Evolutionary conservation across 192 early-diverging fungal species (phyloP), one percentile per base, ranked within the genome.

Genomic region (Pilaira anomala): DNA sequence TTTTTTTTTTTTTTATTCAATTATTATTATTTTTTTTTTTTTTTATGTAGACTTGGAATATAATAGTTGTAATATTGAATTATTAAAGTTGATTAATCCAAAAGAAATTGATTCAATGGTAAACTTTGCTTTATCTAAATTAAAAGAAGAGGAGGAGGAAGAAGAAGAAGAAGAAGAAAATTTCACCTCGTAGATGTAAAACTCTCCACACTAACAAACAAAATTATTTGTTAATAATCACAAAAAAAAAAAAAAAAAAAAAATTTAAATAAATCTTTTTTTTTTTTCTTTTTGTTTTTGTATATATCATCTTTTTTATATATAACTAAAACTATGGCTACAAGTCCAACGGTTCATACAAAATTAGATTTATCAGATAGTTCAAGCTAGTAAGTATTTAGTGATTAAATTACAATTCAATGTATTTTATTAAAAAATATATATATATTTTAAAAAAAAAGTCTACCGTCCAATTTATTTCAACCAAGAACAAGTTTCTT

Each of bases 361-460:
- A 61, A 48, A 61, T 25, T 61, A 13, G 59, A 61, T 29, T 26
- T 61, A 33, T 61, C 59, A 8, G 59, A 61, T 33, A 46, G 59
- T 13, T 8, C 44, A 11, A 24, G 18, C 11, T 29, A 28, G 59
- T 61, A 48, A 61, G 59, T 48, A 48, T 6, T 25, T 28, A 8
- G 22, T 13, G 40, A 16, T 1, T 22, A 25, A 7, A 3, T n/a
- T 28, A 6, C 14, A 21, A 49, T 9, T 45, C n/a, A 44, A 13
- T 4, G 2, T 40, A 16, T 42, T 2, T 44, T 13, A 33, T 59
- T 59, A 9, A 24, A 3, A 18, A 21, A 16, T 24, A n/a, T 5
- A 44, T 44, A 12, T 26, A 18, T 14, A 7, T 14, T 53, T 53
- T 29, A 28, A 11, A n/a, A n/a, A n/a, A n/a, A 45, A n/a, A 61